phyloP scores from a whole-genome alignment of 495 filamentous ascomycete species.

The Achaetomiella virescens region DNA sequence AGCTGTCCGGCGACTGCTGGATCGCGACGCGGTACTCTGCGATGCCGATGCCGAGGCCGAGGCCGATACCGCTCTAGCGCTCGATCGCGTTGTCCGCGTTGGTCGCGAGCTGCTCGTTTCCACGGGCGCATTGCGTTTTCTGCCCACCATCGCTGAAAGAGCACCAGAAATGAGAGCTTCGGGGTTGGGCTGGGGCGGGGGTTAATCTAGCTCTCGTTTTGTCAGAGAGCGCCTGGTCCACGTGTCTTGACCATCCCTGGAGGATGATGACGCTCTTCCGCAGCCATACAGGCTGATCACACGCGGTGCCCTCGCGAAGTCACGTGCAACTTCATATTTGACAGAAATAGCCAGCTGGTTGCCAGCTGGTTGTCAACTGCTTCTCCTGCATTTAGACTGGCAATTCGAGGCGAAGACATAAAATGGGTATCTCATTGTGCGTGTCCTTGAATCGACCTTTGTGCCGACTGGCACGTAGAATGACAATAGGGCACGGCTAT shows the following conservation, averaged over 20 bases:
- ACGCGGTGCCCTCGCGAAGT: slow-evolving; percentile 4
- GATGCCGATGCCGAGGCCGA: background rate
- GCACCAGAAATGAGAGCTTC: background rate
- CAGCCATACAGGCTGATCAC: background rate
- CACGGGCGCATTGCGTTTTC: slow-evolving; percentile 19
- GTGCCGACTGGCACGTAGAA: too few relatives aligned
- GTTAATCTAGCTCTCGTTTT: too few relatives aligned
- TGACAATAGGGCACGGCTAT: too few relatives aligned
- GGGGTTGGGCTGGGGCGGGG: too few relatives aligned
- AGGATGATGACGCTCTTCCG: too few relatives aligned
- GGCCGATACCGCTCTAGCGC: slow-evolving; percentile 2
- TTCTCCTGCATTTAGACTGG: too few relatives aligned
- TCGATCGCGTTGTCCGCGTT: slow-evolving; percentile 13
- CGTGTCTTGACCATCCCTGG: background rate
- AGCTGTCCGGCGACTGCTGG: background rate
- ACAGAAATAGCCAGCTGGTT: background rate
- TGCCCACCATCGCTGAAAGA: slow-evolving; percentile 15
- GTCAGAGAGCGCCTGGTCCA: too few relatives aligned
- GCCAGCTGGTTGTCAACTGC: background rate
- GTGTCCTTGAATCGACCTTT: too few relatives aligned
- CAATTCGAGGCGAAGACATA: too few relatives aligned
- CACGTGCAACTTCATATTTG: background rate
- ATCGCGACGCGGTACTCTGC: background rate
- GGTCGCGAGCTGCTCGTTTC: slow-evolving; percentile 6
- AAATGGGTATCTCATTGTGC: too few relatives aligned